These are phyloP conservation scores for Chalciporus piperatus DNA, from an alignment of 768 basidiomycete species.

Conservation along the genomic window DNA sequence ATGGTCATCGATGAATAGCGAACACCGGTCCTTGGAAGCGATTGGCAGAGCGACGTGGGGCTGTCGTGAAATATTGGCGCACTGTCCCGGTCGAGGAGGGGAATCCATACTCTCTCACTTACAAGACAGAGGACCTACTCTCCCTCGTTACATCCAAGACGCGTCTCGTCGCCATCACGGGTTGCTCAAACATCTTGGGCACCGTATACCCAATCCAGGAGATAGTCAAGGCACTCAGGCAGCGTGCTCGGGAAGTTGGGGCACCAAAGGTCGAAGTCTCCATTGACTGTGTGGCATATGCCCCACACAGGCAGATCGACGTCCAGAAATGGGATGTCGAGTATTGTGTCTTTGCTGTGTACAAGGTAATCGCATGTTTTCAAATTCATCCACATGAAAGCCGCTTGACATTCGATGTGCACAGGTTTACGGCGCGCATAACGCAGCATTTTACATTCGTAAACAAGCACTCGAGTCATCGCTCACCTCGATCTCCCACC, in stretches of 20 bases:
- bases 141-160: constrained; percentile 64
- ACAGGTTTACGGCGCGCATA: constrained; percentile 75
- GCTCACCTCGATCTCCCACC: constrained; percentile 60
- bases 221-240: constrained; percentile 49
- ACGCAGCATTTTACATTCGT: constrained; percentile 64
- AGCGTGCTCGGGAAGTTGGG: constrained; percentile 49
- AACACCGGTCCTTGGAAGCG: constrained; percentile 78
- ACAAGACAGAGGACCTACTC: constrained; percentile 53
- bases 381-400: not conserved
- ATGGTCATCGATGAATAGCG: constrained; percentile 38
- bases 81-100: constrained; percentile 43
- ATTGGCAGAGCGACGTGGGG: constrained; percentile 56
- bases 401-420: not conserved
- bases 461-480: constrained; percentile 45
- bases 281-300: constrained; percentile 78
- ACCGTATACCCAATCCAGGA: constrained; percentile 60
- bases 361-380: constrained; percentile 53
- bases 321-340: constrained; percentile 78
- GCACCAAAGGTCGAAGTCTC: constrained; percentile 61
- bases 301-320: constrained; percentile 69
- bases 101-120: constrained; percentile 66
- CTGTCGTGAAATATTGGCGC: constrained; percentile 58
- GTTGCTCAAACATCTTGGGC: constrained; percentile 75
- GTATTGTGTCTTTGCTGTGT: constrained; percentile 67
- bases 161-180: constrained; percentile 70